phyloP scores from a whole-genome alignment of 495 filamentous ascomycete species.

The Penicillium odoratum region DNA sequence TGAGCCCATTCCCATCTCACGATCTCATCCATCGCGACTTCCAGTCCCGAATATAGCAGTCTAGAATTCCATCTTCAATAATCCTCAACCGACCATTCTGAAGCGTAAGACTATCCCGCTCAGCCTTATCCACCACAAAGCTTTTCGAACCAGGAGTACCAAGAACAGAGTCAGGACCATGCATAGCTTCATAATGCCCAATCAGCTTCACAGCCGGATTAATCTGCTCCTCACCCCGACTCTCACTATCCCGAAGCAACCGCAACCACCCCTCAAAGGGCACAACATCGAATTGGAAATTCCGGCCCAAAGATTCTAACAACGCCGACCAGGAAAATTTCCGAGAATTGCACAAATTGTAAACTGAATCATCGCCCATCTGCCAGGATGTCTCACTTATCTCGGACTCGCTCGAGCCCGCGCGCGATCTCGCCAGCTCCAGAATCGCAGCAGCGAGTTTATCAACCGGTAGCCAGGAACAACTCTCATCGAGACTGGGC shows the following conservation, averaged over 20 bases:
- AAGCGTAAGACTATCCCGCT: constrained; percentile 37
- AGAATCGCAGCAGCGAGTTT: constrained; percentile 47
- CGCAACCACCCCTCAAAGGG: constrained; percentile 50
- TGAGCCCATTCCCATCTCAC: background rate
- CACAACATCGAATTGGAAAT: constrained; percentile 49
- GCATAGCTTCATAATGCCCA: constrained; percentile 51
- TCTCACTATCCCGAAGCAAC: constrained; percentile 43
- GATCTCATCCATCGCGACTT: constrained; percentile 29
- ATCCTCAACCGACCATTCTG: constrained; percentile 35
- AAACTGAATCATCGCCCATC: constrained; percentile 39
- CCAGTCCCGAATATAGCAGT: constrained; percentile 39
- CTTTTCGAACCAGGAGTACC: constrained; percentile 3
- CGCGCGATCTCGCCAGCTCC: constrained; percentile 43
- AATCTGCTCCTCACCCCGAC: constrained; percentile 40
- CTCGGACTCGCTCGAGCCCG: background rate
- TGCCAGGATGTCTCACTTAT: background rate
- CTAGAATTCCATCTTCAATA: constrained; percentile 38
- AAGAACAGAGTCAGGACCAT: constrained; percentile 11
- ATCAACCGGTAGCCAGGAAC: constrained; percentile 60
- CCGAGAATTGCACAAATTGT: constrained; percentile 53
- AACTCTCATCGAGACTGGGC: constrained; percentile 45
- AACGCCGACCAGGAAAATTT: constrained; percentile 55
- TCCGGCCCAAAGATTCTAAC: constrained; percentile 42
- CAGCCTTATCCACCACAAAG: constrained; percentile 38
- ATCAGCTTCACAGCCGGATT: constrained; percentile 63